Evolutionary conservation across 768 basidiomycete genomes (phyloP).

Genomic region (Hericium rajendrae): DNA sequence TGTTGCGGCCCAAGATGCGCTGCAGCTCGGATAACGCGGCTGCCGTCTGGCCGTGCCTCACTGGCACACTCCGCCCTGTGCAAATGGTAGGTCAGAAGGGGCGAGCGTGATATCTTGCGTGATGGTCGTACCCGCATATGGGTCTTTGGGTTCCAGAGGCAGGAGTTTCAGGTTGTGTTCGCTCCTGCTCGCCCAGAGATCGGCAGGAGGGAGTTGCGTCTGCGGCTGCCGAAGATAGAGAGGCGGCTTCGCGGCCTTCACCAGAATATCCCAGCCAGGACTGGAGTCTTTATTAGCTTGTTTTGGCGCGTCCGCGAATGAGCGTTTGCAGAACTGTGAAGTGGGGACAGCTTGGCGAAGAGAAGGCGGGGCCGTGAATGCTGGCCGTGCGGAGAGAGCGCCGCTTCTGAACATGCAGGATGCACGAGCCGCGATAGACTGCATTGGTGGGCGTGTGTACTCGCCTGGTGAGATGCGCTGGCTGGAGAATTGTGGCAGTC

Average conservation of each 20-base stretch:
- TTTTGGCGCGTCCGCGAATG: too few relatives aligned
- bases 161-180: constrained; percentile 16
- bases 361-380: too few relatives aligned
- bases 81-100: neutral
- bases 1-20: constrained; percentile 43
- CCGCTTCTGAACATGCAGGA: neutral
- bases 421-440: neutral
- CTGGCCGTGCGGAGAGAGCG: too few relatives aligned
- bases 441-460: too few relatives aligned
- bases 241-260: too few relatives aligned
- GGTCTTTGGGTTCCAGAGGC: constrained; percentile 27
- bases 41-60: constrained; percentile 34
- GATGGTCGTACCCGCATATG: constrained; percentile 44
- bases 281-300: too few relatives aligned
- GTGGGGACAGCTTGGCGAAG: too few relatives aligned
- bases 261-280: too few relatives aligned
- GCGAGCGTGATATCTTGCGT: too few relatives aligned
- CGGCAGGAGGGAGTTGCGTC: constrained; percentile 17
- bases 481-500: neutral
- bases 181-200: constrained; percentile 30
- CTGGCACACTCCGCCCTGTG: constrained; percentile 53
- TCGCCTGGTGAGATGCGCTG: too few relatives aligned
- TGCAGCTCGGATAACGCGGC: constrained; percentile 42
- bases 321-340: too few relatives aligned
- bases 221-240: too few relatives aligned